Base-by-base conservation (phyloP, 139 green algal species). In the Edaphochlamys debaryana region DNA sequence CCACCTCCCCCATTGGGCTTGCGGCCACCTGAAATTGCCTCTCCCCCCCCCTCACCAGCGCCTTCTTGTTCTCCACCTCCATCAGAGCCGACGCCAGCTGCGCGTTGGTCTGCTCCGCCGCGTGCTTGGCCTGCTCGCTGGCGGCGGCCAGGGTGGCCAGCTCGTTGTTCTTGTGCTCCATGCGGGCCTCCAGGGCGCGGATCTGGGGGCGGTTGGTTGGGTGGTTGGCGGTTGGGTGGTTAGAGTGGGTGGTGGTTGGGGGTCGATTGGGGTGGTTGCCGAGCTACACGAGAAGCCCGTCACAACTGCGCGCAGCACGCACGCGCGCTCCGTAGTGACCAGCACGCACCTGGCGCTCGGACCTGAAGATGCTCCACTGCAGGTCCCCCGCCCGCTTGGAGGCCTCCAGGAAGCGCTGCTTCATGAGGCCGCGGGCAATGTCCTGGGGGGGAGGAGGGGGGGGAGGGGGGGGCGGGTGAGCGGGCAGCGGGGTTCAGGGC, bases 121-220 rank as follows among this genome's bases (percentile, higher is more conserved):
- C n/a, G 23, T 62, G 30, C 42, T 81, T 81, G 29, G 75, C 60
- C 34, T 8, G 7, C 20, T 81, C 75, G 20, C 29, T 38, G 29
- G 73, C 56, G 9, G 73, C 56, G 20, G 38, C 38, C 40, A 81
- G 41, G 5, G 75, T 50, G 2, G 60, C 41, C 71, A 78, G 27
- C 38, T 81, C 63, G 32, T 54, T 50, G 60, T 76, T 62, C 69
- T 69, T 64, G 29, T 72, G 34, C 64, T 87, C 71, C 1, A 87
- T 54, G 64, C 82, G 82, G 63, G 63, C 81, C 72, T 87, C 81
- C 63, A 87, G 50, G 41, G 76, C 67, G 13, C 81, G 71, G 36
- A 79, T 45, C 79, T 85, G 69, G 42, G 40, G 54, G 48, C 42
- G 69, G 45, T n/a, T 9, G 23, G 1, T 42, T 37, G 5, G 37